Base-by-base conservation (phyloP, 306 rosid species). In the Nissolia schottii region DNA sequence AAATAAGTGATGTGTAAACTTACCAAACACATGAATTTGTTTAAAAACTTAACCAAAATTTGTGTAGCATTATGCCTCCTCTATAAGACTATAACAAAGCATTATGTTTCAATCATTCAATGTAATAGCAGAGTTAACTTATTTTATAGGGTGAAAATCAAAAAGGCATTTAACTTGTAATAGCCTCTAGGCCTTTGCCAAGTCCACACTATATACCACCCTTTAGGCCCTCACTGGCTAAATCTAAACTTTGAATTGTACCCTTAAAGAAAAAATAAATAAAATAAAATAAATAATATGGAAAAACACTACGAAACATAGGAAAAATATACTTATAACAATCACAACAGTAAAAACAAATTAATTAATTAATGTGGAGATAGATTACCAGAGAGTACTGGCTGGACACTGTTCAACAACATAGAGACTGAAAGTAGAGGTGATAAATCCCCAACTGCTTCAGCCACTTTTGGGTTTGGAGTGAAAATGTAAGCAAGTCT, bases 361-460 rank as follows among this genome's bases (percentile, higher is more conserved):
- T 29, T 29, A 29, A 6, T 5, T 34, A 34, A 34, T 34, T 2
- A 37, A 37, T 37, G n/a, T 9, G 14, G 43, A 37, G 43, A 34
- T 11, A 37, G 43, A 34, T 11, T 79, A 87, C 92, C 87, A 0
- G 89, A 85, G 55, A 87, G 89, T 9, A 87, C 87, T 14, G 87
- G 89, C 61, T 87, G 92, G 38, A 87, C 54, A 83, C 87, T 85
- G 66, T 87, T 87, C 61, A 87, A 6, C 43, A 85, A 19, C 27
- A 87, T 76, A 50, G 92, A 87, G 80, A 87, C 1, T 53, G 89
- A 57, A 3, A 87, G 12, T 56, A 87, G 73, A 13, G 86, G 84
- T 11, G 92, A 87, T 68, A 87, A 55, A 6, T 79, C 61, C 0
- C 82, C 81, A 49, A 85, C 89, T 7, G 84, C 87, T 49, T 73